Percentiles rank a stretch among this genome's conserved stretches.
Conservation (phyloP, 495 filamentous ascomycete species). For the Pseudevernia furfuracea region DNA sequence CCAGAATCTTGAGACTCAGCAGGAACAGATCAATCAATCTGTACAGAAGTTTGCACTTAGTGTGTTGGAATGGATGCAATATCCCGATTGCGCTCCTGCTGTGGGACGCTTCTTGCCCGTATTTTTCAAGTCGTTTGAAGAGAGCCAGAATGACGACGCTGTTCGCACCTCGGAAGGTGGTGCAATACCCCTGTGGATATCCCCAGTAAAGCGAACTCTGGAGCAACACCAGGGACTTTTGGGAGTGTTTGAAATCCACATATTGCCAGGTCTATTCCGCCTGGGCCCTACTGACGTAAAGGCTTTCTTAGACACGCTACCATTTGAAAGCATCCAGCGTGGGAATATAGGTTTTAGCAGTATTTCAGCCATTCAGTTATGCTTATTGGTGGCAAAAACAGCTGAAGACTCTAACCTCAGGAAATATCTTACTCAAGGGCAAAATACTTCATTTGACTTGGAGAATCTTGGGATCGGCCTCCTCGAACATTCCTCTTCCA, state of each 20-base stretch:
- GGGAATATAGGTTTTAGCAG: conserved; percentile 37
- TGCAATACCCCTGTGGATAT: conserved; percentile 18
- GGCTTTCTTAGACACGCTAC: conserved; percentile 45
- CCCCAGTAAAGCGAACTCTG: conserved; percentile 32
- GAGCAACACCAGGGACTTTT: conserved; percentile 46
- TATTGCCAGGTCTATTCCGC: conserved; percentile 66
- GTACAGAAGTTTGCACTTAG: conserved; percentile 34
- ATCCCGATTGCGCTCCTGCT: conserved; percentile 54
- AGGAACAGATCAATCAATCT: neutral
- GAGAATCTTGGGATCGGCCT: conserved; percentile 44
- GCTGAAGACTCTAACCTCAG: conserved; percentile 30
- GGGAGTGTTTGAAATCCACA: conserved; percentile 60
- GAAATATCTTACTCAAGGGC: neutral
- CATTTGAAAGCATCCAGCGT: conserved; percentile 32
- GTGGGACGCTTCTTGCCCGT: conserved; percentile 58
- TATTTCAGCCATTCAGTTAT: conserved; percentile 45
- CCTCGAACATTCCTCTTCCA: conserved; percentile 53
- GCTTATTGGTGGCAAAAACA: conserved; percentile 54
- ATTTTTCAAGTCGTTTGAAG: conserved; percentile 39
- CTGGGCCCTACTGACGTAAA: conserved; percentile 46
- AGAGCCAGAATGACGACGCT: neutral
- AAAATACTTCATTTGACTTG: conserved; percentile 1
- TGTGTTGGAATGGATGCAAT: conserved; percentile 53
- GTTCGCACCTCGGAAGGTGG: neutral
- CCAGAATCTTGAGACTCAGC: neutral